phyloP scores from a whole-genome alignment of 1,284 basidiomycete genomes.

The Pyrrhoderma noxium region DNA sequence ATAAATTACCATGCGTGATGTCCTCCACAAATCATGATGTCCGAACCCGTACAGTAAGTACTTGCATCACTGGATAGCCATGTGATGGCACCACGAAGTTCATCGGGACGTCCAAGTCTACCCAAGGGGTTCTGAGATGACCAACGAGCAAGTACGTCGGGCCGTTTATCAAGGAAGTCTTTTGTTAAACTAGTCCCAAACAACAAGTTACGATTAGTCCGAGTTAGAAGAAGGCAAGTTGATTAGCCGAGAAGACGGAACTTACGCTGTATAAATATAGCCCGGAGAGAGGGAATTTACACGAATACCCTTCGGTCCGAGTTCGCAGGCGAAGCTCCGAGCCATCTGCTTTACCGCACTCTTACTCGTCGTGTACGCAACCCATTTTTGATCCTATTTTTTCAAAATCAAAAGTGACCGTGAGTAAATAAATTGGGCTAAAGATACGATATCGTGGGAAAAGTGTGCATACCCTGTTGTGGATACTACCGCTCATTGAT shows the following conservation, averaged over 20 bases:
- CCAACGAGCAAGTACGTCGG: conserved; percentile 64
- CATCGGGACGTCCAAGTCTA: conserved; percentile 67
- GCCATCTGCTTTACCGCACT: conserved; percentile 78
- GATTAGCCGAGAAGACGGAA: conserved; percentile 12
- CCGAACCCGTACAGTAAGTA: conserved; percentile 67
- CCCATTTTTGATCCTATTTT: conserved; percentile 61
- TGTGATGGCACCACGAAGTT: conserved; percentile 67
- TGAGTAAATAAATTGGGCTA: no score
- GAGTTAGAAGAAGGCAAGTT: no score
- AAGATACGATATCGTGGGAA: no score
- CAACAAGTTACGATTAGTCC: no score
- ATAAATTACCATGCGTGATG: conserved; percentile 57
- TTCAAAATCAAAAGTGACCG: conserved; percentile 20
- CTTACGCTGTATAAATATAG: conserved; percentile 66
- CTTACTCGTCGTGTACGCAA: conserved; percentile 78
- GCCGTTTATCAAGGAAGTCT: conserved; percentile 63
- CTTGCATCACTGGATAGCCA: conserved; percentile 77
- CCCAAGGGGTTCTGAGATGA: conserved; percentile 67
- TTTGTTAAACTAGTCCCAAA: conserved; percentile 50
- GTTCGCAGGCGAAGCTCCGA: conserved; percentile 79
- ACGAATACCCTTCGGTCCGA: conserved; percentile 61
- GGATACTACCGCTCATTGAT: conserved; percentile 64
- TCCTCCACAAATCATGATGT: conserved; percentile 65
- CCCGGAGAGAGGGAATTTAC: conserved; percentile 75
- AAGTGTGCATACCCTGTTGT: conserved; percentile 41